Evolutionary conservation across 495 filamentous ascomycete genomes (phyloP).

Genomic region (Letharia columbiana): DNA sequence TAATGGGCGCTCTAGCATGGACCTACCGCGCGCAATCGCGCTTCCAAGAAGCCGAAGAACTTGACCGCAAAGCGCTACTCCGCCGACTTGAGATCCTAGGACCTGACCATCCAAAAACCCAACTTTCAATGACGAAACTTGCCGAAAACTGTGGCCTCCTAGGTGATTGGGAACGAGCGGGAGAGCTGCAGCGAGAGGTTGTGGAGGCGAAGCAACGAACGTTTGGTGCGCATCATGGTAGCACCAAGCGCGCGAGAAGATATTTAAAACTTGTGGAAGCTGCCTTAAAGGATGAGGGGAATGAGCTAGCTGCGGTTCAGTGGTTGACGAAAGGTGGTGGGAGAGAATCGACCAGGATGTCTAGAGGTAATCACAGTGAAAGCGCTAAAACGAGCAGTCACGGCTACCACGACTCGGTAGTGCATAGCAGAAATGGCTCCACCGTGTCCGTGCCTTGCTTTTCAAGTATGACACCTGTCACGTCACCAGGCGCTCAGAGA

Average conservation of each 20-base stretch:
- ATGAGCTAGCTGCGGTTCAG: neutral
- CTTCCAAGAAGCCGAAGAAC: constrained; percentile 29
- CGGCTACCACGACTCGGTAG: neutral
- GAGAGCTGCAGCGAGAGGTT: neutral
- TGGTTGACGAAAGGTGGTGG: neutral
- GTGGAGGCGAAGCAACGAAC: neutral
- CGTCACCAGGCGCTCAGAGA: neutral
- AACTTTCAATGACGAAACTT: constrained; percentile 29
- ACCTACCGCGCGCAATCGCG: constrained; percentile 26
- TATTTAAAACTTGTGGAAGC: neutral
- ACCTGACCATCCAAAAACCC: constrained; percentile 29
- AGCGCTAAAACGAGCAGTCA: neutral
- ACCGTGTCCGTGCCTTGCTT: neutral
- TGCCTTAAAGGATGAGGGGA: neutral
- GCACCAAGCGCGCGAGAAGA: neutral
- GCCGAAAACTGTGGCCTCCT: constrained; percentile 6
- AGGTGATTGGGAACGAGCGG: neutral
- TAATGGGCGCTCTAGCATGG: constrained; percentile 26
- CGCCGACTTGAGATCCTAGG: constrained; percentile 23
- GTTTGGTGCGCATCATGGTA: neutral
- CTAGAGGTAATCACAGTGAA: neutral
- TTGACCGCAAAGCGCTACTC: constrained; percentile 26
- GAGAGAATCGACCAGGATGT: neutral
- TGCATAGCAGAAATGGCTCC: neutral
- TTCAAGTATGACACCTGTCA: neutral